Conservation (phyloP, 1,284 basidiomycete species). For the Ustilago shanxiensis region DNA sequence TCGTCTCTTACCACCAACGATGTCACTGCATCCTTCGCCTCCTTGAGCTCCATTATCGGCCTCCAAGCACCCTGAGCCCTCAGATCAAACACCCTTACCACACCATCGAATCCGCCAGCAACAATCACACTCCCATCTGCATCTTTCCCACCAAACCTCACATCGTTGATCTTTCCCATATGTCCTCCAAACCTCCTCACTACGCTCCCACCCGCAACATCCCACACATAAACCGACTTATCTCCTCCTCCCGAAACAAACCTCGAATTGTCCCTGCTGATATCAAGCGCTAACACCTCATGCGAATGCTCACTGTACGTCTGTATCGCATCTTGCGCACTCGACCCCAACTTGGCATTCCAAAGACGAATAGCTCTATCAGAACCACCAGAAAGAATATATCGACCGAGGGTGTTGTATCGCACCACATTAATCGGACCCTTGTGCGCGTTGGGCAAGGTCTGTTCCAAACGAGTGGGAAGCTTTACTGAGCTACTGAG, state of each 20-base stretch:
- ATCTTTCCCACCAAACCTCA: constrained; percentile 76
- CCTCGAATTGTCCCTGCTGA: constrained; percentile 89
- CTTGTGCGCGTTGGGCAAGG: constrained; percentile 56
- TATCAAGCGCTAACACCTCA: constrained; percentile 87
- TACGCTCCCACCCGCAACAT: constrained; percentile 87
- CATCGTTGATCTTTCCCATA: constrained; percentile 87
- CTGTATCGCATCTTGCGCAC: constrained; percentile 74
- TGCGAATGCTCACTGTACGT: constrained; percentile 90
- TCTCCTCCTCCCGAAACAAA: constrained; percentile 96
- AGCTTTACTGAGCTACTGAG: constrained; percentile 43
- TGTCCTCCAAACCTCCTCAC: constrained; percentile 86
- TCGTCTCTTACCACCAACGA: constrained; percentile 73
- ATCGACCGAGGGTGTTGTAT: constrained; percentile 77
- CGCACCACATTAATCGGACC: constrained; percentile 68
- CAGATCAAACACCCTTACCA: constrained; percentile 63
- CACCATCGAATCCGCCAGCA: constrained; percentile 58
- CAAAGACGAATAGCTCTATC: constrained; percentile 90
- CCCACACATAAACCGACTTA: constrained; percentile 92
- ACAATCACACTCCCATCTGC: constrained; percentile 52
- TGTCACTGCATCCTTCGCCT: constrained; percentile 85
- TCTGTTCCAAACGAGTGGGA: constrained; percentile 30
- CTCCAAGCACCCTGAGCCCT: constrained; percentile 74
- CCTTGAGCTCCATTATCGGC: constrained; percentile 90
- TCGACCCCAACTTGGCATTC: constrained; percentile 81
- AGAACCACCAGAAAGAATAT: constrained; percentile 89